Evolutionary conservation across 1,284 basidiomycete species (phyloP).

Genomic region (Pseudozyma sp.): DNA sequence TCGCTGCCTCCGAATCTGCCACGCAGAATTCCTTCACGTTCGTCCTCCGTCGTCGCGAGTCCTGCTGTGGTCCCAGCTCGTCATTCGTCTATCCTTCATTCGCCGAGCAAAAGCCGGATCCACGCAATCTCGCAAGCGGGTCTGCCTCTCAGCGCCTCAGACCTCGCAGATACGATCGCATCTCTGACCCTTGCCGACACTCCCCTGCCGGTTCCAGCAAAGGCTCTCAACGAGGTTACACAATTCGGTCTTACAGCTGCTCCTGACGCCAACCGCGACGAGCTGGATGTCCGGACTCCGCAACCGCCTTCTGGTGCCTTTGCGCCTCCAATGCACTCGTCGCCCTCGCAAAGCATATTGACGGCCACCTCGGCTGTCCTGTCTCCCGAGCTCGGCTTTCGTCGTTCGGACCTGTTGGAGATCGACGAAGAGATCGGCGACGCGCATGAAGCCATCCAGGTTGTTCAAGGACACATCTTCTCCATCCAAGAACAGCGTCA

Average conservation of each 20-base stretch:
- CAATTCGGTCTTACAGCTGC: neutral
- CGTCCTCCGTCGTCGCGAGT: conserved; percentile 42
- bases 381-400: conserved; percentile 12
- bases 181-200: conserved; percentile 28
- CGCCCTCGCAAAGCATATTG: neutral
- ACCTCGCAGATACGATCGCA: conserved; percentile 51
- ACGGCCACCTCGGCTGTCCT: neutral
- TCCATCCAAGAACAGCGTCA: conserved; percentile 55
- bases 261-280: conserved; percentile 3
- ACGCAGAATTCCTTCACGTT: conserved; percentile 44
- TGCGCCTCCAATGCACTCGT: neutral
- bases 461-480: conserved; percentile 51
- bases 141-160: conserved; percentile 32
- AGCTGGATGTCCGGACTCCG: conserved; percentile 14
- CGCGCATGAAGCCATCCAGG: conserved; percentile 34
- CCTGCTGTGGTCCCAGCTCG: conserved; percentile 33
- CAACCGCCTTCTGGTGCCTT: conserved; percentile 14
- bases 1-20: neutral
- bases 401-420: conserved; percentile 26
- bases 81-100: conserved; percentile 28
- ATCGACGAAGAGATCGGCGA: conserved; percentile 40
- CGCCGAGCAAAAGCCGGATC: conserved; percentile 11
- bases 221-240: neutral
- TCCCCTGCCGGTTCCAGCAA: neutral
- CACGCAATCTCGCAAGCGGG: neutral